Base-by-base conservation (phyloP, 345 rosid genomes). In the Kandelia obovata region DNA sequence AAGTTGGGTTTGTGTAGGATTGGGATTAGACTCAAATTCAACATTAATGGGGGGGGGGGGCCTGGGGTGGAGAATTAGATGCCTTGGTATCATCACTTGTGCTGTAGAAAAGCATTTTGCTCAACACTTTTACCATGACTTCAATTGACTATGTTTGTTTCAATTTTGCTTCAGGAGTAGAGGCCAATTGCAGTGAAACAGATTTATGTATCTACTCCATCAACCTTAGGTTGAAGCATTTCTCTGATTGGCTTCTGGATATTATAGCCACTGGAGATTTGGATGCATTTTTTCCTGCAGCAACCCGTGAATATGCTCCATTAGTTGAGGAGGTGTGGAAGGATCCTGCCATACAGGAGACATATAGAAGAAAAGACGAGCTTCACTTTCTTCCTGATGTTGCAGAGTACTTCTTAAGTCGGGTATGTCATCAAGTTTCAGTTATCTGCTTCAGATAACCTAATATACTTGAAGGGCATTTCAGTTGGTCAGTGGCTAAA, bases 221-320 rank as follows among this genome's bases (percentile, higher is more conserved):
- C 75, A 90, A 96, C 84, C 84, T 92, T 6, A 86, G 95, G 86
- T 84, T 96, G 79, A 96, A 96, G 82, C 92, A 89, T 81, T 96
- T 96, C 71, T 96, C 99, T 43, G 98, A 96, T 82, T 96, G 99
- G 99, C 88, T 96, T 73, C 88, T 96, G 67, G 98, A 96, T 68
- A 96, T 92, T 58, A 96, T 96, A 73, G 99, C 99, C 62, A 92
- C 98, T 0, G 99, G 99, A 47, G 98, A 96, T 77, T 81, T 96
- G 65, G 99, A 90, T 77, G 97, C 98, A 11, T 92, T 96, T 84
- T 96, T 96, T 76, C 99, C 99, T 17, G 99, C 99, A 1, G 99
- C 99, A 65, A 96, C 99, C 11, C 98, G 99, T 3, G 99, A 96
- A 67, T 96, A 96, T 66, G 99, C 98, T 70, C 99, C 98, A 0